Conservation (phyloP, 140 eudicot species). For the Bidens hawaiensis region DNA sequence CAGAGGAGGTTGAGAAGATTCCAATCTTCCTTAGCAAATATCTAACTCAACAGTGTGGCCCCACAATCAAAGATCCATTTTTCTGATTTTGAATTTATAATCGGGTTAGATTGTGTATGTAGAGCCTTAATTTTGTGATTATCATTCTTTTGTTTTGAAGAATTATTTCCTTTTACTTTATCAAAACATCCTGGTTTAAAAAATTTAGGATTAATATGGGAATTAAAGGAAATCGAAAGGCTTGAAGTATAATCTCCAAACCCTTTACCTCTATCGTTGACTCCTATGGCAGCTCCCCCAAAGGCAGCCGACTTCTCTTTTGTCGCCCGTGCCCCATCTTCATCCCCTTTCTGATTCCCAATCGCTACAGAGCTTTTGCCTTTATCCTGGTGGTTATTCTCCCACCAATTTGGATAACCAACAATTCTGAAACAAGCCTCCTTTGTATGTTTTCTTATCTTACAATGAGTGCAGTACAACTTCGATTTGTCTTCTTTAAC, state of each 20-base stretch:
- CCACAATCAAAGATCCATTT: background rate
- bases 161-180: too few relatives aligned
- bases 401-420: too few relatives aligned
- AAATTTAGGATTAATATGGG: background rate
- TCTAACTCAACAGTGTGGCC: too few relatives aligned
- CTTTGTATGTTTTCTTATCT: background rate
- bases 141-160: background rate
- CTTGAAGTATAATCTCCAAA: background rate
- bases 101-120: background rate
- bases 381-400: too few relatives aligned
- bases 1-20: too few relatives aligned
- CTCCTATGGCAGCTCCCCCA: too few relatives aligned
- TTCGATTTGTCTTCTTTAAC: constrained; percentile 3
- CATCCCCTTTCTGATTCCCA: too few relatives aligned
- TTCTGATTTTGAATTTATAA: background rate
- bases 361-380: too few relatives aligned
- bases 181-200: background rate
- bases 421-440: background rate
- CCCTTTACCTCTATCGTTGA: background rate
- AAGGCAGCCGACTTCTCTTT: too few relatives aligned
- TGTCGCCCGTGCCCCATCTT: too few relatives aligned
- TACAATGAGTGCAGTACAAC: background rate
- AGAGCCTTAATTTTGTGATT: background rate
- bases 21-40: too few relatives aligned
- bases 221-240: background rate